Evolutionary conservation across 1,284 basidiomycete species (phyloP).

Genomic region (Heliocybe sulcata): DNA sequence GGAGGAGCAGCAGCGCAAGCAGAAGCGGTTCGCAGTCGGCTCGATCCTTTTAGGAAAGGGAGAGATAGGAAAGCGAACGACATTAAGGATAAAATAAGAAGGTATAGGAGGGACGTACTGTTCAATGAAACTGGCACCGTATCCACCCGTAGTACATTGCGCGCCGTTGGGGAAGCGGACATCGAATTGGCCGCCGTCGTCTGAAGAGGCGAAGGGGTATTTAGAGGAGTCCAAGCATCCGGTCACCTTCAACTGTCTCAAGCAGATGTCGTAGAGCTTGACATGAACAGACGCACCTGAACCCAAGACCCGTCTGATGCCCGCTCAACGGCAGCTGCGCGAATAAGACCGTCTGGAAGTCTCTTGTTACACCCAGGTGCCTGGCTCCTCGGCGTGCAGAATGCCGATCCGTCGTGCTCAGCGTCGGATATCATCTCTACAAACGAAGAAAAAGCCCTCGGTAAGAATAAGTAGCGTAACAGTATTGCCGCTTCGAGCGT

Average conservation of each 20-base stretch:
- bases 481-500: too few relatives aligned
- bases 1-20: slow-evolving; percentile 37
- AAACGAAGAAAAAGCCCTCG: background rate
- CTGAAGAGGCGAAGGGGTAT: slow-evolving; percentile 27
- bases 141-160: slow-evolving; percentile 42
- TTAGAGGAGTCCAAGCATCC: slow-evolving; percentile 38
- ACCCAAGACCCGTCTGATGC: slow-evolving; percentile 34
- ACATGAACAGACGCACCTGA: slow-evolving; percentile 25
- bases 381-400: slow-evolving; percentile 24
- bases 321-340: slow-evolving; percentile 27
- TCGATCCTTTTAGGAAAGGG: slow-evolving; percentile 32
- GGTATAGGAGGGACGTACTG: slow-evolving; percentile 24
- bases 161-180: slow-evolving; percentile 44
- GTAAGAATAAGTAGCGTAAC: too few relatives aligned
- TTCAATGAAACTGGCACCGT: slow-evolving; percentile 44
- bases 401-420: slow-evolving; percentile 32
- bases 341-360: slow-evolving; percentile 33
- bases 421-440: slow-evolving; percentile 36
- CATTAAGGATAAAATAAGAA: background rate
- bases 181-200: slow-evolving; percentile 43
- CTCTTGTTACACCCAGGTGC: slow-evolving; percentile 18
- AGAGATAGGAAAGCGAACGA: background rate
- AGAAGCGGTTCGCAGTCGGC: slow-evolving; percentile 37
- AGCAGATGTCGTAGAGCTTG: background rate
- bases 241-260: slow-evolving; percentile 28